Base-by-base conservation (phyloP, 2,329 filamentous ascomycete genomes). In the Aschersonia sp. region DNA sequence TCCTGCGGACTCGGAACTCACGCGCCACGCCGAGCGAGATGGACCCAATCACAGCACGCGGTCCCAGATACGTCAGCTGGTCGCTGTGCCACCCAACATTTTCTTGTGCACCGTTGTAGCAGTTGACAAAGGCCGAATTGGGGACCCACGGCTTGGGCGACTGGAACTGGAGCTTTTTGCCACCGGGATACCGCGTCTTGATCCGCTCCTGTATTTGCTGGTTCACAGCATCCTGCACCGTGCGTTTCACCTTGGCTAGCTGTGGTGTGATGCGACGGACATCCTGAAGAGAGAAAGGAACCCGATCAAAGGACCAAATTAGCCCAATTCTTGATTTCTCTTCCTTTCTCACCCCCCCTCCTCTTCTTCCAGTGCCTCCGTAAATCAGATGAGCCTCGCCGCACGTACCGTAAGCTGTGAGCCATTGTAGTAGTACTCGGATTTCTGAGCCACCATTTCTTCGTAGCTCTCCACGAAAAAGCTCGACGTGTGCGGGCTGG, bases 61-160 rank as follows among this genome's bases (percentile, higher is more conserved):
- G 92, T 0, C 92, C 92, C 1, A 97, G 75, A 58, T 97, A 97
- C 0, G 90, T 95, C 12, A 95, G 72, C 56, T 95, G 86, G 60
- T 98, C 92, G 37, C 84, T 81, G 64, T 98, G 92, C 65, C 87
- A 97, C 32, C 92, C 92, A 1, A 97, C 89, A 51, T 74, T 87
- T 66, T 97, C 79, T 9, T 79, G 72, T 0, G 79, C 82, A 0
- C 89, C 89, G 55, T 82, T 72, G 62, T 98, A 98, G 67, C 87
- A 94, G 62, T 98, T 98, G 12, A 94, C 89, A 58, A 95, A 90
- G 0, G 89, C 87, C 0, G 87, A 87, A 59, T 97, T 97, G 8
- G 90, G 86, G 7, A 70, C 69, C 89, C 90, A 97, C 0, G 73
- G 65, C 0, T 74, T 63, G 0, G 86, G 75, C 0, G 82, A 84